phyloP scores from a whole-genome alignment of 2,329 filamentous ascomycete genomes.

The Aspergillus amoenus region DNA sequence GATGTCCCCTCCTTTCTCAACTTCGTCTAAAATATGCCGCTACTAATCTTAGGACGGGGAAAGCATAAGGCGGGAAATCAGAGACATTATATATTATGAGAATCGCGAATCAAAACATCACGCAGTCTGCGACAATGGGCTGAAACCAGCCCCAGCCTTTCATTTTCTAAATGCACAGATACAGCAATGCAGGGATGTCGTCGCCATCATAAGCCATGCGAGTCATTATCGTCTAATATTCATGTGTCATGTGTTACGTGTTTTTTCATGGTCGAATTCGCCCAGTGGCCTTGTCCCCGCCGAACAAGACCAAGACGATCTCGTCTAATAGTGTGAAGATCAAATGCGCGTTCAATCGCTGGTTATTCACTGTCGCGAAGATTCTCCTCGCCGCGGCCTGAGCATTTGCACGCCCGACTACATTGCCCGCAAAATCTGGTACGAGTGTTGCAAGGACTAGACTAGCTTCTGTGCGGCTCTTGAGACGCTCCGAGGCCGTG shows the following conservation, averaged over 20 bases:
- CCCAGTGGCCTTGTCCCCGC: constrained; percentile 22
- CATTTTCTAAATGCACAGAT: not conserved
- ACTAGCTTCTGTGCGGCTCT: constrained; percentile 81
- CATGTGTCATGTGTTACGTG: not conserved
- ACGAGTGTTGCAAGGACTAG: constrained; percentile 85
- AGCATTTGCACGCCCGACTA: constrained; percentile 89
- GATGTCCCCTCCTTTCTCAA: too few relatives aligned
- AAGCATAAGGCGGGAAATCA: too few relatives aligned
- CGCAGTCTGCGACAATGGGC: not conserved
- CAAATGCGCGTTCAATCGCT: constrained; percentile 74
- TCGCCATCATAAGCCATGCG: not conserved
- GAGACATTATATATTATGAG: too few relatives aligned
- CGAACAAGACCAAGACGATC: constrained; percentile 65
- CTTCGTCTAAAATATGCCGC: too few relatives aligned
- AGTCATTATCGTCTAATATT: constrained; percentile 6
- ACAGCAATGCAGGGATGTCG: not conserved
- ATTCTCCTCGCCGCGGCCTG: constrained; percentile 85
- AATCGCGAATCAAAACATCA: not conserved
- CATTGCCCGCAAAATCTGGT: constrained; percentile 86
- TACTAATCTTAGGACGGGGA: too few relatives aligned
- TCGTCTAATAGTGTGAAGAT: constrained; percentile 72
- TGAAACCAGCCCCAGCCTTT: not conserved
- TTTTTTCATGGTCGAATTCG: not conserved
- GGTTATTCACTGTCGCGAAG: constrained; percentile 89
- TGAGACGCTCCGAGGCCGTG: constrained; percentile 70